Conservation (phyloP, 1,284 basidiomycete genomes). For the Ceratobasidium sp. region DNA sequence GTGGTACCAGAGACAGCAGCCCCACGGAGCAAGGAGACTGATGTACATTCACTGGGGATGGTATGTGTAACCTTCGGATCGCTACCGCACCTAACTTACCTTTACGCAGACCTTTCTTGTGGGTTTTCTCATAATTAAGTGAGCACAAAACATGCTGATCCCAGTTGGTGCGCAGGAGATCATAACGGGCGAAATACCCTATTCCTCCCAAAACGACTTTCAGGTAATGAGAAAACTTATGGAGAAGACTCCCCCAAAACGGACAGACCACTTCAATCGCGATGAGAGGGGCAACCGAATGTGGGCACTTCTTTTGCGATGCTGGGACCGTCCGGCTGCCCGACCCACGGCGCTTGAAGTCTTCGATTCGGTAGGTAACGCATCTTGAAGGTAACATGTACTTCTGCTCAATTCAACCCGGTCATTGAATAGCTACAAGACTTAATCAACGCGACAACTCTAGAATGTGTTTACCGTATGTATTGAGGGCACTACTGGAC, state of each 20-base stretch:
- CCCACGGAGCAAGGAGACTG: background rate
- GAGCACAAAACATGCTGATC: background rate
- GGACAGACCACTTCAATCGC: too few species aligned
- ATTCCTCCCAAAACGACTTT: background rate
- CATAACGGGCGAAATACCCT: background rate
- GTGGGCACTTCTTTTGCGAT: background rate
- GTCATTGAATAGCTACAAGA: too few species aligned
- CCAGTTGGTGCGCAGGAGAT: background rate
- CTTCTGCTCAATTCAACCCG: too few species aligned
- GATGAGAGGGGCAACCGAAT: too few species aligned
- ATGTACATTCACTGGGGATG: conserved; percentile 15
- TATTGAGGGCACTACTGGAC: too few species aligned
- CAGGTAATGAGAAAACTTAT: background rate
- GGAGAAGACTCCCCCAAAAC: background rate
- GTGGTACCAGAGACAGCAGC: background rate
- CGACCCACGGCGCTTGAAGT: background rate
- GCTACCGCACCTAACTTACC: background rate
- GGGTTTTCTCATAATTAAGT: background rate
- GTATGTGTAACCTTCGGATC: background rate
- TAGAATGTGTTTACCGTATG: too few species aligned
- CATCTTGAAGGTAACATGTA: background rate
- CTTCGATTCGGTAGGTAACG: background rate
- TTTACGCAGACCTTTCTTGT: background rate
- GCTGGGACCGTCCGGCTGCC: background rate
- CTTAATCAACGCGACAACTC: too few species aligned